phyloP scores from a whole-genome alignment of 805 yeast genomes.

The Cyberlindnera samutprakarnensis region DNA sequence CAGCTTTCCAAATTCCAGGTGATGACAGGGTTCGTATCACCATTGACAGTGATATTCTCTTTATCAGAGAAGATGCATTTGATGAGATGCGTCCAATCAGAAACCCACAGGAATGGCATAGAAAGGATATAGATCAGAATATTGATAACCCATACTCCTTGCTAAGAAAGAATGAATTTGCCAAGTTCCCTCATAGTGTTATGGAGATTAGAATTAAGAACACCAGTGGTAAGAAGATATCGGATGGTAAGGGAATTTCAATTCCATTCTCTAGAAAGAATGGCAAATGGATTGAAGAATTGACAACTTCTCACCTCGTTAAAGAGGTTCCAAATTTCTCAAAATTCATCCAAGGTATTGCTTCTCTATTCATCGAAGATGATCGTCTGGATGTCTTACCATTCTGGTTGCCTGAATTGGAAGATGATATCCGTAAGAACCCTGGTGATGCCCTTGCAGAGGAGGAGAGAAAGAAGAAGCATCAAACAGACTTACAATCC shows the following conservation, averaged over 20 bases:
- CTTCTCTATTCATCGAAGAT: conserved; percentile 80
- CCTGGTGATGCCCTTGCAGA: conserved; percentile 76
- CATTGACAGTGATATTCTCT: conserved; percentile 81
- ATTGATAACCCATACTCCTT: conserved; percentile 61
- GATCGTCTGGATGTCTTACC: conserved; percentile 87
- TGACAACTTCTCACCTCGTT: conserved; percentile 74
- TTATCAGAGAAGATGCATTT: conserved; percentile 85
- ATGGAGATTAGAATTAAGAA: conserved; percentile 76
- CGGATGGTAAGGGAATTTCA: conserved; percentile 24
- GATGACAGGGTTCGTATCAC: conserved; percentile 88
- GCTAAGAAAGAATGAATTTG: conserved; percentile 78
- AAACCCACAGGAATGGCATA: conserved; percentile 85
- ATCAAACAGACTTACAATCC: conserved; percentile 33
- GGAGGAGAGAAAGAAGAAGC: conserved; percentile 43
- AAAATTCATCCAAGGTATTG: conserved; percentile 88
- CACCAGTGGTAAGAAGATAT: conserved; percentile 29
- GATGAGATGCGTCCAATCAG: conserved; percentile 83
- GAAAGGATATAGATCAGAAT: conserved; percentile 80
- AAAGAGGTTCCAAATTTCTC: conserved; percentile 93
- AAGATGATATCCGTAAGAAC: conserved; percentile 63
- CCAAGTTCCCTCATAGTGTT: conserved; percentile 78
- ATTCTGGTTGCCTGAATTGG: conserved; percentile 91
- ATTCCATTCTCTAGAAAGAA: conserved; percentile 41
- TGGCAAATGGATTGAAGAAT: conserved; percentile 77
- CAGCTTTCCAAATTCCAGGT: conserved; percentile 97